These are phyloP conservation scores for Castanopsis chinensis DNA, from an alignment of 306 rosid species.

Conservation along the genomic window DNA sequence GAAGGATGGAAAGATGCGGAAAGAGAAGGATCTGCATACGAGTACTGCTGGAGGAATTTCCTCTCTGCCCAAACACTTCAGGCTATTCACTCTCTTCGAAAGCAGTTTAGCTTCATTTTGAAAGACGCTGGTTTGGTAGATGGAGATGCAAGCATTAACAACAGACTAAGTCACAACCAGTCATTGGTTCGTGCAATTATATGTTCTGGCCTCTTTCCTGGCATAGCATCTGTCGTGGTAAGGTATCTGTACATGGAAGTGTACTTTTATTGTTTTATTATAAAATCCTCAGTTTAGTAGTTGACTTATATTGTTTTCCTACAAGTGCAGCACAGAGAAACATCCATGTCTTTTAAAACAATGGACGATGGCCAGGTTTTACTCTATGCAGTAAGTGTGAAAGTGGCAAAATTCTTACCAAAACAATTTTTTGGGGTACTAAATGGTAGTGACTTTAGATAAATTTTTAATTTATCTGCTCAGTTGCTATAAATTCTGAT, in stretches of 20 bases:
- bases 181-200: conserved; percentile 90
- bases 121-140: conserved; percentile 87
- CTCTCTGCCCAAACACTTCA: conserved; percentile 97
- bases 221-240: conserved; percentile 96
- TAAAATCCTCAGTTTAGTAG: conserved; percentile 6
- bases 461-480: conserved; percentile 1
- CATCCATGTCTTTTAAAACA: conserved; percentile 97
- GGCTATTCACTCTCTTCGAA: conserved; percentile 94
- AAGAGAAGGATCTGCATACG: conserved; percentile 97
- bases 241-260: conserved; percentile 27
- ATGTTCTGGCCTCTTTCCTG: conserved; percentile 96
- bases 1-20: conserved; percentile 99
- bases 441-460: conserved; percentile 2
- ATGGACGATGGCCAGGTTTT: conserved; percentile 96
- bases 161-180: conserved; percentile 84
- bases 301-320: conserved; percentile 21
- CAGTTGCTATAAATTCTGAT: background rate
- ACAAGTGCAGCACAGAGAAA: conserved; percentile 87
- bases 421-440: background rate
- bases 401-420: conserved; percentile 11
- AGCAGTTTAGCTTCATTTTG: conserved; percentile 84
- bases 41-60: conserved; percentile 98
- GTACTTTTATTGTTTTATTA: conserved; percentile 5
- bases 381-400: conserved; percentile 74
- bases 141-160: conserved; percentile 59